A percentile compares a stretch with the other conserved stretches of the same genome.
Conservation (phyloP, 2,329 filamentous ascomycete species). For the Hypoxylon sp. region DNA sequence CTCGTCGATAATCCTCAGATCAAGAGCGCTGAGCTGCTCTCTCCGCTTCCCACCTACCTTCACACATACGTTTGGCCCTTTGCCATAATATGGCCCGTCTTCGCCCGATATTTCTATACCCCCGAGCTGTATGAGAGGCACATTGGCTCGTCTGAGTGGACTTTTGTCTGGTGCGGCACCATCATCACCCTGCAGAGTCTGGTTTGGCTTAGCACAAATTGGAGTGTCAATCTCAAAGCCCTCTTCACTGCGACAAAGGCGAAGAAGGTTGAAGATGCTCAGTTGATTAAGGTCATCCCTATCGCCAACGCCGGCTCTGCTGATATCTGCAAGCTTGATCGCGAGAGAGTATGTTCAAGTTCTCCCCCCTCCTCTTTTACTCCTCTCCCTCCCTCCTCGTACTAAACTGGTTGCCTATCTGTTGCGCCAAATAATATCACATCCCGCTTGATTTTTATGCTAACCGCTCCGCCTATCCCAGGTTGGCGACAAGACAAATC, state of each 20-base stretch:
- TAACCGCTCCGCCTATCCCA: slow-evolving; percentile 51
- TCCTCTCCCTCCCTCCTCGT: not conserved
- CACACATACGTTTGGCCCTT: slow-evolving; percentile 97
- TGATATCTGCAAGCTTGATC: slow-evolving; percentile 86
- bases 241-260: slow-evolving; percentile 84
- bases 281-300: slow-evolving; percentile 93
- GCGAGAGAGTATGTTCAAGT: slow-evolving; percentile 72
- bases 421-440: not conserved
- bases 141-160: slow-evolving; percentile 97
- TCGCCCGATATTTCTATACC: slow-evolving; percentile 88
- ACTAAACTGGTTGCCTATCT: too few relatives aligned
- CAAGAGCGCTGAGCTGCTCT: slow-evolving; percentile 87
- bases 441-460: not conserved
- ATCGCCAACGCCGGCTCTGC: slow-evolving; percentile 88
- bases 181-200: slow-evolving; percentile 92
- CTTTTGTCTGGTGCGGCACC: slow-evolving; percentile 90
- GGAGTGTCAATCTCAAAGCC: slow-evolving; percentile 90
- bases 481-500: slow-evolving; percentile 79
- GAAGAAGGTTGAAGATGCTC: slow-evolving; percentile 78
- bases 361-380: not conserved
- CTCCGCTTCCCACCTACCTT: slow-evolving; percentile 83
- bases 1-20: slow-evolving; percentile 96
- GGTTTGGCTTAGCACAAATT: slow-evolving; percentile 95
- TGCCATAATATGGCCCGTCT: slow-evolving; percentile 89
- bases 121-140: slow-evolving; percentile 89